Evolutionary conservation across 2,329 filamentous ascomycete species (phyloP).

Genomic region (Cercospora canescens): DNA sequence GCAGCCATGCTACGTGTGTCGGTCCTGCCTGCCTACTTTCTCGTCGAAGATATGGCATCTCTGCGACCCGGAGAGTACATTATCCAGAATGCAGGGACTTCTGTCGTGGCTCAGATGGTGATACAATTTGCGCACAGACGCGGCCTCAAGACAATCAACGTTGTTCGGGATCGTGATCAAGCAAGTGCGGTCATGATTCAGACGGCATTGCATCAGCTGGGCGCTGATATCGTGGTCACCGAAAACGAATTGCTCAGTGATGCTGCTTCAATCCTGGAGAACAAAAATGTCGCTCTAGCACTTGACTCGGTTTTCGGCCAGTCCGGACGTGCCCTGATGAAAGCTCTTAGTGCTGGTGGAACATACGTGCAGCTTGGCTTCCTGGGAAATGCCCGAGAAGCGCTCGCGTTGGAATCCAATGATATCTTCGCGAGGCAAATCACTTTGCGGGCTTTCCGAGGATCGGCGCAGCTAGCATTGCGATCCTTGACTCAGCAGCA

Average conservation of each 20-base stretch:
- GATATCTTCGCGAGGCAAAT: neutral
- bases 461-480: neutral
- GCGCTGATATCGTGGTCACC: constrained; percentile 6
- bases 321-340: neutral
- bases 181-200: neutral
- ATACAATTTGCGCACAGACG: constrained; percentile 26
- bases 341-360: neutral
- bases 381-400: neutral
- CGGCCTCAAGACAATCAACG: constrained; percentile 13
- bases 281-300: constrained; percentile 6
- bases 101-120: constrained; percentile 25
- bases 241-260: neutral
- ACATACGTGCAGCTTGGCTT: neutral
- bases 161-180: constrained; percentile 24
- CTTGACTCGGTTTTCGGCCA: constrained; percentile 15
- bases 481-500: neutral
- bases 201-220: neutral
- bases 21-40: neutral
- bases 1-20: neutral
- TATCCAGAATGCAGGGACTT: constrained; percentile 26
- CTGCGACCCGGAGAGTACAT: constrained; percentile 30
- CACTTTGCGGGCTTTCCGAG: neutral
- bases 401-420: neutral
- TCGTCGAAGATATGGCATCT: neutral
- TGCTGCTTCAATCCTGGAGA: neutral